Percentiles rank a stretch among this genome's conserved stretches.
phyloP scores from a whole-genome alignment of 1,284 basidiomycete species.

The Pyrrhoderma noxium region DNA sequence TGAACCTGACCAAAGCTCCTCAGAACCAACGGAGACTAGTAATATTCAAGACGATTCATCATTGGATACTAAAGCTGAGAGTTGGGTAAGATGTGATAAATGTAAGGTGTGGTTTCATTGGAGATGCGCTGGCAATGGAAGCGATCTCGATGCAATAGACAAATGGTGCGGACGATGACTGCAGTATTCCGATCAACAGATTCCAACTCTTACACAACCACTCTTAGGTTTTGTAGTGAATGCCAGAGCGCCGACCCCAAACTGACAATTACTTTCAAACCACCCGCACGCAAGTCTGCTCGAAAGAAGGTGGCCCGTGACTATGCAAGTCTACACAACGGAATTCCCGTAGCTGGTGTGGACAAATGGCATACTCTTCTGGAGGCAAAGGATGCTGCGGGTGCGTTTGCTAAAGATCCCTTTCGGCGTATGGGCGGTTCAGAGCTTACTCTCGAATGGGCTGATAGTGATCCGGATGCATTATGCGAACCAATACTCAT shows the following conservation, averaged over 20 bases:
- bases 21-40: too few species aligned
- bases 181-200: background rate
- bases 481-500: conserved; percentile 75
- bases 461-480: conserved; percentile 58
- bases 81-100: conserved; percentile 44
- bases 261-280: conserved; percentile 62
- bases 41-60: too few species aligned
- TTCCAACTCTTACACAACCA: background rate
- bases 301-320: conserved; percentile 65
- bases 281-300: conserved; percentile 69
- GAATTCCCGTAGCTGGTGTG: conserved; percentile 48
- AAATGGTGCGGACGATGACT: conserved; percentile 39
- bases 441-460: conserved; percentile 64
- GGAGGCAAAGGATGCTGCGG: conserved; percentile 40
- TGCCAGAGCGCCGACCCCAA: conserved; percentile 55
- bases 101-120: conserved; percentile 80
- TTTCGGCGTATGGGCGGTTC: conserved; percentile 63
- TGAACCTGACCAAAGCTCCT: too few species aligned
- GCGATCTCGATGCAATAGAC: conserved; percentile 52
- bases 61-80: conserved; percentile 1
- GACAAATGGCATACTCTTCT: conserved; percentile 62
- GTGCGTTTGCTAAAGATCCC: conserved; percentile 43
- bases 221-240: conserved; percentile 58
- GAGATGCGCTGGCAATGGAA: conserved; percentile 64
- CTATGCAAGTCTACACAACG: conserved; percentile 61